A percentile compares a stretch with the other conserved stretches of the same genome.
These are phyloP conservation scores for Phoma sp. DNA, from an alignment of 2,329 filamentous ascomycete genomes.

Conservation along the genomic window DNA sequence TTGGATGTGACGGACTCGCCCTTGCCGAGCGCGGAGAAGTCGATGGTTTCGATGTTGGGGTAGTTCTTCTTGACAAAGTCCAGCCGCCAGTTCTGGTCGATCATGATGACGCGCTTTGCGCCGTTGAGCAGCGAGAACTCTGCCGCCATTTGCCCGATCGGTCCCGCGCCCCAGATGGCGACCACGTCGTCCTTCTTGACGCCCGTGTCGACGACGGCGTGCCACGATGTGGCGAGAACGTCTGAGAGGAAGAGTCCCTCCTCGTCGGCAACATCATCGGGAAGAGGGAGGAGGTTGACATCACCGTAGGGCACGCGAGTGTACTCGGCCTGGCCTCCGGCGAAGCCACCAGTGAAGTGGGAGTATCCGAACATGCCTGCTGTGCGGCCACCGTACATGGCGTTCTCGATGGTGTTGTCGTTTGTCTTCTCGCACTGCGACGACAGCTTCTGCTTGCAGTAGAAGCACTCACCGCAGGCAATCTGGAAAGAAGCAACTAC, in stretches of 20 bases:
- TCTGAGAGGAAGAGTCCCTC: slow-evolving; percentile 83
- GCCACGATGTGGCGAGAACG: slow-evolving; percentile 79
- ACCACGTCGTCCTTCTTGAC: slow-evolving; percentile 79
- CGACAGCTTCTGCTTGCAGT: slow-evolving; percentile 77
- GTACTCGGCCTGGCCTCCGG: slow-evolving; percentile 87
- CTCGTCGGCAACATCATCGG: slow-evolving; percentile 81
- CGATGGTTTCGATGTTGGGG: slow-evolving; percentile 69
- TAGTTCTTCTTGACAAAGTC: slow-evolving; percentile 70
- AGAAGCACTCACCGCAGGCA: slow-evolving; percentile 72
- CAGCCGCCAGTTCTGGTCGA: slow-evolving; percentile 76
- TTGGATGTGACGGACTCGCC: slow-evolving; percentile 71
- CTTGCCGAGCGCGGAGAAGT: slow-evolving; percentile 69
- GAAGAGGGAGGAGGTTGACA: slow-evolving; percentile 80
- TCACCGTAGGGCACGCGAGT: slow-evolving; percentile 81
- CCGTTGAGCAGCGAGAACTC: slow-evolving; percentile 72
- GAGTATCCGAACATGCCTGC: slow-evolving; percentile 67
- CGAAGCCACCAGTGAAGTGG: slow-evolving; percentile 83
- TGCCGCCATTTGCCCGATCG: slow-evolving; percentile 80
- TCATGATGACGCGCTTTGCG: slow-evolving; percentile 76
- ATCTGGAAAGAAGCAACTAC: slow-evolving; percentile 91
- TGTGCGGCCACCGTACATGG: slow-evolving; percentile 80
- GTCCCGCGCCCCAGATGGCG: slow-evolving; percentile 85
- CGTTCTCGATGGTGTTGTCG: slow-evolving; percentile 70
- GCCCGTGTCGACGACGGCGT: slow-evolving; percentile 81
- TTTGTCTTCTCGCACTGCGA: slow-evolving; percentile 84